Evolutionary conservation across 2,329 filamentous ascomycete species (phyloP).

Genomic region (Aureobasidium sp.): DNA sequence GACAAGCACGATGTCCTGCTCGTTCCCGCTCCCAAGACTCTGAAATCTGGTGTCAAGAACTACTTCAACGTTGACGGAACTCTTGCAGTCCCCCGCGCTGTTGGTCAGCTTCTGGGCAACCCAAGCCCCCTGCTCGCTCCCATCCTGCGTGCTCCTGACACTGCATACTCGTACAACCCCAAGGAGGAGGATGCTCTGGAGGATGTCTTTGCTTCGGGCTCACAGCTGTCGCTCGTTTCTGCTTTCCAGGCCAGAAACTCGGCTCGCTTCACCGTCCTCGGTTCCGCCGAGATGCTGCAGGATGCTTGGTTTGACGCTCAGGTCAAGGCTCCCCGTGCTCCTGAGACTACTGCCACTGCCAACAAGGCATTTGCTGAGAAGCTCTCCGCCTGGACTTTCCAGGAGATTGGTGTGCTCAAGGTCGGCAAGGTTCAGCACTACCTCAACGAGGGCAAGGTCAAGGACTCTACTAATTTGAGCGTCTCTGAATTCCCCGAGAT

Average conservation of each 20-base stretch:
- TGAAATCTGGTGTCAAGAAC: constrained; percentile 64
- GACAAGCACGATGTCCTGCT: constrained; percentile 87
- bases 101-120: constrained; percentile 75
- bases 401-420: constrained; percentile 83
- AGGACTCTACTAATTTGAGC: constrained; percentile 21
- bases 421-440: constrained; percentile 79
- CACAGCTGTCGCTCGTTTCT: constrained; percentile 78
- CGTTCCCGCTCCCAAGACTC: constrained; percentile 58
- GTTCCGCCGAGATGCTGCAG: constrained; percentile 78
- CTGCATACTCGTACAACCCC: constrained; percentile 88
- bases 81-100: constrained; percentile 73
- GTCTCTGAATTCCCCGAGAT: constrained; percentile 32
- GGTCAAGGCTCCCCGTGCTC: constrained; percentile 51
- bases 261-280: constrained; percentile 78
- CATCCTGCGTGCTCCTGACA: constrained; percentile 72
- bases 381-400: constrained; percentile 90
- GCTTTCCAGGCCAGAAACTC: constrained; percentile 88
- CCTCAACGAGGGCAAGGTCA: constrained; percentile 47
- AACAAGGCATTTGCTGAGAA: constrained; percentile 83
- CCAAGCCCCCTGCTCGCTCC: constrained; percentile 69
- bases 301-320: constrained; percentile 82
- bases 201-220: constrained; percentile 76
- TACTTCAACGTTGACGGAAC: constrained; percentile 67
- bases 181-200: constrained; percentile 75
- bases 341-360: constrained; percentile 56